Evolutionary conservation across 2,329 filamentous ascomycete species (phyloP).

Genomic region (Stachybotrys elegans): DNA sequence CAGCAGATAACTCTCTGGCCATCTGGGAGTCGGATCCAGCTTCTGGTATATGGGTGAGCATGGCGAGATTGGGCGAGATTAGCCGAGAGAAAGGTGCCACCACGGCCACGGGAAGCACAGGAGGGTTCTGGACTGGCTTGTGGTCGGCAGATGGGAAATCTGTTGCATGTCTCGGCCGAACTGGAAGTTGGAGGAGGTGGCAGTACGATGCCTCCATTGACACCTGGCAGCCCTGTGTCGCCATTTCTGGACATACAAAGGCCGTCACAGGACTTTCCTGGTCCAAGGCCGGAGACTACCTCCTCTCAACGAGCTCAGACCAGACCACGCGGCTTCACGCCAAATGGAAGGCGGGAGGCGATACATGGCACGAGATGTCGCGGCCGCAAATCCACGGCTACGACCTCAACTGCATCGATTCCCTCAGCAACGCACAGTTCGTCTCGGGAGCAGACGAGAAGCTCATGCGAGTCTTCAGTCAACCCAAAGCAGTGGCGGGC

Average conservation of each 20-base stretch:
- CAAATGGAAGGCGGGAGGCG: constrained; percentile 56
- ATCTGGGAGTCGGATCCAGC: constrained; percentile 83
- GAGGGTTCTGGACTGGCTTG: constrained; percentile 92
- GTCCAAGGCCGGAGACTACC: constrained; percentile 75
- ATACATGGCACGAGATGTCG: constrained; percentile 92
- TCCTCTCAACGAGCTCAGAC: constrained; percentile 84
- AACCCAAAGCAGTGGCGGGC: constrained; percentile 76
- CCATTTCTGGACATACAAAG: constrained; percentile 77
- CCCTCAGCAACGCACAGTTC: constrained; percentile 68
- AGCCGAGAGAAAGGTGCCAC: constrained; percentile 93
- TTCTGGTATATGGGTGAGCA: constrained; percentile 89
- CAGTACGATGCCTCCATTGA: constrained; percentile 54
- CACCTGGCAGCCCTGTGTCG: constrained; percentile 71
- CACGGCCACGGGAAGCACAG: constrained; percentile 90
- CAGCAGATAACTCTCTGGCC: constrained; percentile 89
- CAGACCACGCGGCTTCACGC: constrained; percentile 89
- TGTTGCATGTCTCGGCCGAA: constrained; percentile 80
- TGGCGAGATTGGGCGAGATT: constrained; percentile 83
- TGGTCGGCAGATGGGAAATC: constrained; percentile 77
- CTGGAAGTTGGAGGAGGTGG: constrained; percentile 92
- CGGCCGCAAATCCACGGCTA: constrained; percentile 97
- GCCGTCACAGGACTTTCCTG: constrained; percentile 79
- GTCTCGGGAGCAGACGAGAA: constrained; percentile 97
- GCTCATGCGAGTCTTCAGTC: constrained; percentile 89
- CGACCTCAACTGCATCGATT: constrained; percentile 90